Conservation (phyloP, 2,329 filamentous ascomycete species). For the Hypoxylon sp. region DNA sequence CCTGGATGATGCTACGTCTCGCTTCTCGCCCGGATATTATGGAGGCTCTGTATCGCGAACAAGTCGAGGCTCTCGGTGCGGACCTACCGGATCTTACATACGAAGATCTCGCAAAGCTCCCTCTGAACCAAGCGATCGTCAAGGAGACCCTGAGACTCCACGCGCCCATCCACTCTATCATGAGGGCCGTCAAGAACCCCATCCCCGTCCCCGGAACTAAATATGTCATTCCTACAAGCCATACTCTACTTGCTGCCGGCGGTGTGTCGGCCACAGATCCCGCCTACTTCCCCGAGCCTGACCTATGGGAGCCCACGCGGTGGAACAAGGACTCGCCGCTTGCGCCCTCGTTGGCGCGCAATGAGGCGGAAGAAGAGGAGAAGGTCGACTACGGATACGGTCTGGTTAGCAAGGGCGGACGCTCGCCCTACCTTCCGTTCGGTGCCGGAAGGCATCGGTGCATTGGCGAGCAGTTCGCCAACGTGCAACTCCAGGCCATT, state of each 20-base stretch:
- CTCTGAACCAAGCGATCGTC: conserved; percentile 83
- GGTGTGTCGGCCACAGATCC: conserved; percentile 78
- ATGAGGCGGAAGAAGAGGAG: conserved; percentile 66
- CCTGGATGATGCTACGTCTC: conserved; percentile 85
- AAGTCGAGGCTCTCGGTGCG: conserved; percentile 74
- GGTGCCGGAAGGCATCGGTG: conserved; percentile 92
- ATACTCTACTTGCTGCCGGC: conserved; percentile 84
- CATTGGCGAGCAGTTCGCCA: conserved; percentile 97
- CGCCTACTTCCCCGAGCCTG: conserved; percentile 81
- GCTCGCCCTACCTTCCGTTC: conserved; percentile 91
- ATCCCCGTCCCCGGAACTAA: conserved; percentile 84
- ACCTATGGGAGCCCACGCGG: conserved; percentile 87
- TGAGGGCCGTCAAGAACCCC: conserved; percentile 89
- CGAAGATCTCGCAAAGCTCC: conserved; percentile 79
- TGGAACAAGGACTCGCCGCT: conserved; percentile 76
- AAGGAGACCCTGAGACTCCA: conserved; percentile 93
- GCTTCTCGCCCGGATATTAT: conserved; percentile 78
- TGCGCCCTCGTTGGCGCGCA: conserved; percentile 56
- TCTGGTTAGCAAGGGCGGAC: conserved; percentile 87
- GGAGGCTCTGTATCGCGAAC: conserved; percentile 85
- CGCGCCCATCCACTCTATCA: conserved; percentile 92
- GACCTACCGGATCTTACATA: conserved; percentile 78
- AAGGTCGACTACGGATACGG: conserved; percentile 95
- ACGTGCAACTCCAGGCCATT: conserved; percentile 89
- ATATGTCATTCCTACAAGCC: conserved; percentile 80